Evolutionary conservation across 768 basidiomycete species (phyloP).

Genomic region (Ramaria sp.): DNA sequence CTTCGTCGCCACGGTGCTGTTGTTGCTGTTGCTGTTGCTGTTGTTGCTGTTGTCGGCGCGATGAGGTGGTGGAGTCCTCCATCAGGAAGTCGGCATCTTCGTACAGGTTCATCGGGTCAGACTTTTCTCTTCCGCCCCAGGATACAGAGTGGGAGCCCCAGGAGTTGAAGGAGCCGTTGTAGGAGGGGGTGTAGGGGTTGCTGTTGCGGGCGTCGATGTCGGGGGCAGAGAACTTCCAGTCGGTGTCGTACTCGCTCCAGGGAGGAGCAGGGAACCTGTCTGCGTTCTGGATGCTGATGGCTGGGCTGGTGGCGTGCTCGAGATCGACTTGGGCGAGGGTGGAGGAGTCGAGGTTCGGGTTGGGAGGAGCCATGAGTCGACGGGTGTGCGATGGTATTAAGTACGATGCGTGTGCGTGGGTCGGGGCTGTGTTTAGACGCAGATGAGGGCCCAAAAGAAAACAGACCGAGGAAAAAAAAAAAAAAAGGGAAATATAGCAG

Average conservation of each 20-base stretch:
- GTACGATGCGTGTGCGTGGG: no score
- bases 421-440: no score
- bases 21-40: no score
- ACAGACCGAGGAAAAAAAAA: no score
- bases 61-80: background rate
- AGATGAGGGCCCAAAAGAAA: no score
- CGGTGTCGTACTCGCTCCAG: slow-evolving; percentile 34
- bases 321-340: background rate
- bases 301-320: background rate
- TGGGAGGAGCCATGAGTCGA: slow-evolving; percentile 2
- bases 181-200: slow-evolving; percentile 28
- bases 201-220: slow-evolving; percentile 37
- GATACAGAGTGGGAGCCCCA: slow-evolving; percentile 13
- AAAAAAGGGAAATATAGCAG: no score
- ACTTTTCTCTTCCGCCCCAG: slow-evolving; percentile 18
- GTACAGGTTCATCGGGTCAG: slow-evolving; percentile 39
- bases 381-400: no score
- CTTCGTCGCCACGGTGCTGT: no score
- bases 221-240: slow-evolving; percentile 63
- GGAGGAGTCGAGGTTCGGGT: background rate
- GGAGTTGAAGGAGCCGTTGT: slow-evolving; percentile 10
- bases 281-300: slow-evolving; percentile 5
- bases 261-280: slow-evolving; percentile 4
- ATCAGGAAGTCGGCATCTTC: slow-evolving; percentile 27
- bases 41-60: slow-evolving; percentile 14